Evolutionary conservation across 345 rosid species (phyloP), one percentile per base, ranked within the genome.

Genomic region (Gossypium ekmanianum): DNA sequence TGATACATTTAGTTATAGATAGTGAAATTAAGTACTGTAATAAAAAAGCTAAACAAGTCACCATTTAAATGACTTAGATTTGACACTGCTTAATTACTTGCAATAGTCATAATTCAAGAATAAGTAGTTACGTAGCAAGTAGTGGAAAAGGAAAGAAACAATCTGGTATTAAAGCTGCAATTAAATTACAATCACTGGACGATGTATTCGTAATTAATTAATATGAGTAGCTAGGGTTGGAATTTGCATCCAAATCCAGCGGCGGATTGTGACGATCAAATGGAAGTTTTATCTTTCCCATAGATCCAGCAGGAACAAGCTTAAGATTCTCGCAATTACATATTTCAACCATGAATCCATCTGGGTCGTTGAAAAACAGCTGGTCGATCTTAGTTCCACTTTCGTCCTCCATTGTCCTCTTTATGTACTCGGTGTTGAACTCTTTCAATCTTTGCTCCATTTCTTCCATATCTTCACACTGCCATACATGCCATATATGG

Each of bases 361-460:
- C 94, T 3, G 94, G 90, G 9, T 92, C 91, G n/a, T 80, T 76
- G 75, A 89, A 91, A 64, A 93, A 89, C 16, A 86, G 74, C 83
- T 89, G 94, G 12, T 92, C 92, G 4, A 89, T 87, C 59, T 68
- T 74, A 0, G 82, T 72, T 24, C 85, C 85, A 1, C 73, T 67
- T 22, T 80, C 43, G 2, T 86, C 90, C 59, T 85, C 88, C 20
- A 87, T 75, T 0, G 84, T 82, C 58, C 91, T 84, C 84, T 88
- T 89, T 44, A 81, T 78, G 79, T 83, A 86, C 90, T 84, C 75
- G 1, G 87, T 79, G 0, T 77, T 20, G n/a, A 74, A 72, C 58
- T 88, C 87, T 77, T 86, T 80, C 56, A 91, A 74, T 63, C 85
- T 87, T 74, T 73, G 52, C 72, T 83, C 85, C 80, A 87, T 77